These are phyloP conservation scores for Noccaea bulbosa DNA, from an alignment of 345 rosid species.

Conservation along the genomic window DNA sequence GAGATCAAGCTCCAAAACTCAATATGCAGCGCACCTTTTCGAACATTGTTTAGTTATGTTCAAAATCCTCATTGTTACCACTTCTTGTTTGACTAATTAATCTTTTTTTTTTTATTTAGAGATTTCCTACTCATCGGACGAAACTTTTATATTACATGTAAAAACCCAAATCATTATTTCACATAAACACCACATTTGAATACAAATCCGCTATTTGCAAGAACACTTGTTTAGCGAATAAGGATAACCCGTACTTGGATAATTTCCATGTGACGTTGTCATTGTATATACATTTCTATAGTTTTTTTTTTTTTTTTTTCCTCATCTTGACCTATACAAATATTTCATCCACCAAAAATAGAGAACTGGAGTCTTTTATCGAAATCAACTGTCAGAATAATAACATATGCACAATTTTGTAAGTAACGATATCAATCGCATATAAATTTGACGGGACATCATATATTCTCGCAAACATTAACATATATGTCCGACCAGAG, in stretches of 20 bases:
- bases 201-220: conserved; percentile 8
- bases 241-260: conserved; percentile 2
- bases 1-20: neutral
- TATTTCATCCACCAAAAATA: conserved; percentile 35
- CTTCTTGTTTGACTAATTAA: neutral
- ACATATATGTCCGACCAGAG: conserved; percentile 29
- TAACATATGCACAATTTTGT: conserved; percentile 26
- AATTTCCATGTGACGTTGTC: conserved; percentile 30
- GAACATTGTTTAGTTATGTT: neutral
- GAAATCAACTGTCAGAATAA: conserved; percentile 32
- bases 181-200: neutral
- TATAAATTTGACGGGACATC: conserved; percentile 15
- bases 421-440: conserved; percentile 25
- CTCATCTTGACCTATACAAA: conserved; percentile 22
- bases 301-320: neutral
- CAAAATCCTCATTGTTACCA: neutral
- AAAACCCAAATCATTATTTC: neutral
- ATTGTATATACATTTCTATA: neutral
- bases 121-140: neutral
- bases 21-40: neutral
- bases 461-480: conserved; percentile 34
- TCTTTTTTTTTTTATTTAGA: neutral
- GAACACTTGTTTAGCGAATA: conserved; percentile 22
- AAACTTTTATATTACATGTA: neutral
- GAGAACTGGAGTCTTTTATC: conserved; percentile 18